Base-by-base conservation (phyloP, 2,329 filamentous ascomycete species). In the Botrytis aclada region DNA sequence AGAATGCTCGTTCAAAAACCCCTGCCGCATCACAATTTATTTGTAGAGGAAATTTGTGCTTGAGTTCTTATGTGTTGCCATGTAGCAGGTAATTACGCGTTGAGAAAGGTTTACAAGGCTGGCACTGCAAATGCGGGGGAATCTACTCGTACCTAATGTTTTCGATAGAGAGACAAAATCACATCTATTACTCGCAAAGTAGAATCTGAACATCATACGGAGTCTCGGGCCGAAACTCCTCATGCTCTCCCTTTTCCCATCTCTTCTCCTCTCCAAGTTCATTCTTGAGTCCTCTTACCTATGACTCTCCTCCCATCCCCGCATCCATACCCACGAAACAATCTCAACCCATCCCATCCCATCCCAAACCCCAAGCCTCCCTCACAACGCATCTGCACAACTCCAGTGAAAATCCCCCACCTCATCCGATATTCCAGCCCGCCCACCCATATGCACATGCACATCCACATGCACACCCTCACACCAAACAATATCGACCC, bases 201-300 rank as follows among this genome's bases (percentile, higher is more conserved):
- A 37, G 16, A 39, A 39, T 14, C 22, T 61, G 2, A 20, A 37
- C 4, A 34, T 16, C 58, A 41, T 4, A 62, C 16, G 60, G 61
- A 14, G 10, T 22, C 18, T 22, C 61, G 61, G 61, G 8, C 61
- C 61, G 61, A 18, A 41, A 63, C n/a, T 0, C 37, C 61, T 29
- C 7, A 20, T 12, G 7, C 6, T 20, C 1, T 20, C 2, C 7
- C 10, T 16, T 20, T 29, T 3, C 1, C 1, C 16, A 14, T 29
- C 60, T 18, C 20, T 12, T 22, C 20, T n/a, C 12, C 12, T 60
- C 29, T 37, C 14, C 29, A 16, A n/a, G 9, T 56, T 20, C 32
- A 10, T 22, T 32, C 32, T 4, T 12, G 4, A 20, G 9, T 34
- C 3, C n/a, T 14, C 16, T 32, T 0, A 58, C n/a, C 18, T 14